Base-by-base conservation (phyloP, 331 rosid genomes). In the Pyracantha coccinea region DNA sequence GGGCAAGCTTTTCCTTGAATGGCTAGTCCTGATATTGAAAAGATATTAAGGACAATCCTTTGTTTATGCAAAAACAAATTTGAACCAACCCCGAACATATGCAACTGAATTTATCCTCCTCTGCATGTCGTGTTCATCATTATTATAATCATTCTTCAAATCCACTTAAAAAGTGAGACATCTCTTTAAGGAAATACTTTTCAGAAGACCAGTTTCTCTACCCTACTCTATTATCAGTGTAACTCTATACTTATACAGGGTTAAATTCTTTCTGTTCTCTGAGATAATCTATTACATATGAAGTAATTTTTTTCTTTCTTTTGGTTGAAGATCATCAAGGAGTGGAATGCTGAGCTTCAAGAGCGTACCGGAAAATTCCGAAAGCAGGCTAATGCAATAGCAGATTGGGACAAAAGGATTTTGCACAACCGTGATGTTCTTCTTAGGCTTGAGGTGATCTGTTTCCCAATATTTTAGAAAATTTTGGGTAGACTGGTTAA, bases 311-410 rank as follows among this genome's bases (percentile, higher is more conserved):
- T 76, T 73, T 2, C 38, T 10, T 38, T 53, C 1, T 8, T 72
- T 35, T 41, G 27, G 61, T 59, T 83, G 66, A 73, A 94, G 99
- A 94, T 92, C 80, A 90, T 92, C 85, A 92, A 92, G 82, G 99
- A 92, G 82, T 94, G 99, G 97, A 94, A 94, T 85, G 73, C 87
- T 8, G 97, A 94, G 86, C 88, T 94, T 73, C 99, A 92, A 90
- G 91, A 92, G 85, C 95, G 99, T 77, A 87, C 96, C 44, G 97
- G 97, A 66, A 90, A 92, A 50, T 94, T 94, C 75, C 85, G 96
- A 66, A 94, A 94, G 87, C 97, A 94, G 83, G 97, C 99, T 60
- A 90, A 87, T 86, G 97, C 97, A 1, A 92, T 92, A 74, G 96
- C 92, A 67, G 97, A 90, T 68, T 92, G 97, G 99, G 97, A 93